Evolutionary conservation across 1,284 basidiomycete genomes (phyloP).

Genomic region (Cryptococcus sp.): DNA sequence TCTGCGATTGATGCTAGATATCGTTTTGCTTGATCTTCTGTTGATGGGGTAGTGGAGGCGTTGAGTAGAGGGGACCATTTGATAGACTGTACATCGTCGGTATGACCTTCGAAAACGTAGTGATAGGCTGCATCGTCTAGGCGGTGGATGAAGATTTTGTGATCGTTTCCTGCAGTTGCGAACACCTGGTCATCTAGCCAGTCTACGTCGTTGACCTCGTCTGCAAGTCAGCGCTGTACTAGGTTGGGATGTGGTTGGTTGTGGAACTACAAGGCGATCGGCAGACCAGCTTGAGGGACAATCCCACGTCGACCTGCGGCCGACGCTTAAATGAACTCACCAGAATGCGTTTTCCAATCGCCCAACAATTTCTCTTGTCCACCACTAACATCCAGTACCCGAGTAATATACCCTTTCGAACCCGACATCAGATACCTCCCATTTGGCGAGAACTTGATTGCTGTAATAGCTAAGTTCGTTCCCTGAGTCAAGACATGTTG

Average conservation of each 20-base stretch:
- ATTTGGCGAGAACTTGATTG: constrained; percentile 40
- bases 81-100: constrained; percentile 40
- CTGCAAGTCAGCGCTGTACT: constrained; percentile 10
- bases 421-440: constrained; percentile 35
- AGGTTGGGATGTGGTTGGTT: too few species aligned
- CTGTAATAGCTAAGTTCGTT: constrained; percentile 26
- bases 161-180: constrained; percentile 41
- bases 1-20: constrained; percentile 38
- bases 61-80: constrained; percentile 30
- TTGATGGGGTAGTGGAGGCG: neutral
- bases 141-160: constrained; percentile 37
- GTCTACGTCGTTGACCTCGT: constrained; percentile 46
- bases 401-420: too few species aligned
- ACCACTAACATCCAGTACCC: too few species aligned
- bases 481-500: constrained; percentile 42
- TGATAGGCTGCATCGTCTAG: constrained; percentile 30
- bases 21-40: constrained; percentile 5
- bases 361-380: too few species aligned
- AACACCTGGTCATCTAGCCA: constrained; percentile 46
- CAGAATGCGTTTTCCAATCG: too few species aligned
- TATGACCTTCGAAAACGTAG: constrained; percentile 40
- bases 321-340: too few species aligned
- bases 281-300: too few species aligned
- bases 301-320: too few species aligned
- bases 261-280: too few species aligned